Conservation (phyloP, 2,329 filamentous ascomycete genomes). For the Uncinocarpus reesii region DNA sequence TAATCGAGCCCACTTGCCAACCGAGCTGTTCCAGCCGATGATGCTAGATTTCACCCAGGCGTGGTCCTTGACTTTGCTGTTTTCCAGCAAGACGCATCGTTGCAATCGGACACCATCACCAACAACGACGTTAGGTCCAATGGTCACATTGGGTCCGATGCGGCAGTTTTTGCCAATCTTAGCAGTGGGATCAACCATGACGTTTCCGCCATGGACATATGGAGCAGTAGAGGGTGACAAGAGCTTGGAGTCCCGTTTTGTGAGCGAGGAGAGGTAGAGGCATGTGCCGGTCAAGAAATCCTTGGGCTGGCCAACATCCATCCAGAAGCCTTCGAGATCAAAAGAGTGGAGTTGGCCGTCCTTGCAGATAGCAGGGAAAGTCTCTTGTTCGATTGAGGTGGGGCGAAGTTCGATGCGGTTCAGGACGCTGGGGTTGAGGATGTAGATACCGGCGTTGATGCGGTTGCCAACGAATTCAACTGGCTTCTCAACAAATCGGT, state of each 20-base stretch:
- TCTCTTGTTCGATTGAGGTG: conserved; percentile 97
- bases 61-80: conserved; percentile 95
- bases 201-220: conserved; percentile 86
- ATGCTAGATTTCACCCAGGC: conserved; percentile 99
- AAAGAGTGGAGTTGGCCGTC: conserved; percentile 91
- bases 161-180: conserved; percentile 98
- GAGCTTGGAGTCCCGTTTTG: conserved; percentile 79
- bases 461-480: conserved; percentile 98
- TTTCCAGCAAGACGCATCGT: conserved; percentile 77
- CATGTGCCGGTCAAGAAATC: conserved; percentile 95
- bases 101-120: conserved; percentile 91
- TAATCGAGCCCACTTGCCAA: conserved; percentile 88
- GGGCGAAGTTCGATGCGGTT: conserved; percentile 89
- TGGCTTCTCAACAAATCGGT: conserved; percentile 98
- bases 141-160: conserved; percentile 93
- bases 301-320: conserved; percentile 98
- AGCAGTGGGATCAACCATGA: conserved; percentile 83
- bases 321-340: conserved; percentile 96
- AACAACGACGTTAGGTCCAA: conserved; percentile 83
- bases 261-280: conserved; percentile 84
- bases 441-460: conserved; percentile 98
- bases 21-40: conserved; percentile 94
- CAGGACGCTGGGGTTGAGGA: conserved; percentile 85
- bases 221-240: conserved; percentile 63
- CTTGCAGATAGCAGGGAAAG: conserved; percentile 84